phyloP scores from a whole-genome alignment of 2,329 filamentous ascomycete species.

The Monosporascus sp. region DNA sequence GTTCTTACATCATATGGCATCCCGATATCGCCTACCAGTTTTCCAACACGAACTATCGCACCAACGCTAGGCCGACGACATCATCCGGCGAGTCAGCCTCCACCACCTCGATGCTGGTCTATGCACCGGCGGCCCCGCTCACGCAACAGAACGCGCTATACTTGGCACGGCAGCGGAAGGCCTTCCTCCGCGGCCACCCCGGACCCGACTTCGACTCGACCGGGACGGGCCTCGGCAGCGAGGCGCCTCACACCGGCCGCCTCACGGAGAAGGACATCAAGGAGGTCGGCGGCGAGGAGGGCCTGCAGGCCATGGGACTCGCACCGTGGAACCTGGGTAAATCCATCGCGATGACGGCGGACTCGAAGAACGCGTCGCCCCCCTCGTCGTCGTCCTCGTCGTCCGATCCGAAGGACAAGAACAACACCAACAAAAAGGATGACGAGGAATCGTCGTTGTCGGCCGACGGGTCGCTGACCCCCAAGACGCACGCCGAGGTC shows the following conservation, averaged over 20 bases:
- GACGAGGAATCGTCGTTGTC: constrained; percentile 19
- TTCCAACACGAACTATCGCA: constrained; percentile 31
- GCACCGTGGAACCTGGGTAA: constrained; percentile 43
- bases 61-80: constrained; percentile 27
- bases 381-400: constrained; percentile 6
- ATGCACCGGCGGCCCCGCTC: constrained; percentile 50
- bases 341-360: constrained; percentile 12
- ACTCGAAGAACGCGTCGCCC: constrained; percentile 22
- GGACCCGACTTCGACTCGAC: constrained; percentile 53
- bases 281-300: constrained; percentile 44
- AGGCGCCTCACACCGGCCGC: constrained; percentile 44
- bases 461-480: constrained; percentile 2
- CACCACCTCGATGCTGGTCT: constrained; percentile 45
- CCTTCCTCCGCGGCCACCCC: constrained; percentile 49
- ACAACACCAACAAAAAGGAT: constrained; percentile 12
- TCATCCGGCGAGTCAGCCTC: constrained; percentile 7
- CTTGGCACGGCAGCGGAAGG: constrained; percentile 52
- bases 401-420: constrained; percentile 12
- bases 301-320: constrained; percentile 54
- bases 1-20: constrained; percentile 57
- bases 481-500: constrained; percentile 37
- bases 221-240: constrained; percentile 44
- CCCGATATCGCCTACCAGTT: constrained; percentile 54
- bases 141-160: constrained; percentile 56
- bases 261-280: constrained; percentile 48